These are phyloP conservation scores for Blastobotrys chiropterorum DNA, from an alignment of 805 yeast species.

Conservation along the genomic window DNA sequence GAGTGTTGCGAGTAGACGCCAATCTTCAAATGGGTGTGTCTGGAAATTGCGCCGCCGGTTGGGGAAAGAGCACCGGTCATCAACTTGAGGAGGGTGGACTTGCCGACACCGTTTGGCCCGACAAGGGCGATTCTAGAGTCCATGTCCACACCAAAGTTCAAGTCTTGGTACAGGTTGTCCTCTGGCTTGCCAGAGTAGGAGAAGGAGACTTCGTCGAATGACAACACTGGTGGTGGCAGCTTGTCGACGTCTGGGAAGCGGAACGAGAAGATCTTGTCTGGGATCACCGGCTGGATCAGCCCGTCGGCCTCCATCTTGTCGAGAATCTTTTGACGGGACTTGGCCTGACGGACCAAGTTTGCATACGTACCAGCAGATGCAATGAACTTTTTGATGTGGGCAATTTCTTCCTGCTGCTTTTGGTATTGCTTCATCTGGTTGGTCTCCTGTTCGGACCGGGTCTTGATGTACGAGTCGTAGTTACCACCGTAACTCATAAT, in stretches of 20 bases:
- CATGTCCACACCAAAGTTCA: constrained; percentile 98
- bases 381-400: constrained; percentile 95
- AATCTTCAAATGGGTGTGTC: constrained; percentile 94
- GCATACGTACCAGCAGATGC: constrained; percentile 99
- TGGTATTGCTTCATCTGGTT: constrained; percentile 96
- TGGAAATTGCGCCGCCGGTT: constrained; percentile 90
- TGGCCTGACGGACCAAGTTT: constrained; percentile 96
- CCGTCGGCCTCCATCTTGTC: constrained; percentile 99
- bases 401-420: constrained; percentile 98
- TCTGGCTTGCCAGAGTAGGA: constrained; percentile 70
- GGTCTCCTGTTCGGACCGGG: constrained; percentile 87
- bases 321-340: constrained; percentile 97
- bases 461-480: constrained; percentile 93
- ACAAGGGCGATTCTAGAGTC: constrained; percentile 97
- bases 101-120: constrained; percentile 99
- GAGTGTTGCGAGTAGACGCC: constrained; percentile 99
- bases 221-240: constrained; percentile 97
- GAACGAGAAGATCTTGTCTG: constrained; percentile 91
- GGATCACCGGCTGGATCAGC: constrained; percentile 77
- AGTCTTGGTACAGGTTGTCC: constrained; percentile 80
- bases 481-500: constrained; percentile 89
- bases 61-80: constrained; percentile 93
- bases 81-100: constrained; percentile 88
- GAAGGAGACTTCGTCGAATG: constrained; percentile 92
- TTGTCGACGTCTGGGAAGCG: constrained; percentile 92